A percentile compares a stretch with the other conserved stretches of the same genome.
phyloP scores from a whole-genome alignment of 2,329 filamentous ascomycete species.

The Colletotrichum gloeosporioides region DNA sequence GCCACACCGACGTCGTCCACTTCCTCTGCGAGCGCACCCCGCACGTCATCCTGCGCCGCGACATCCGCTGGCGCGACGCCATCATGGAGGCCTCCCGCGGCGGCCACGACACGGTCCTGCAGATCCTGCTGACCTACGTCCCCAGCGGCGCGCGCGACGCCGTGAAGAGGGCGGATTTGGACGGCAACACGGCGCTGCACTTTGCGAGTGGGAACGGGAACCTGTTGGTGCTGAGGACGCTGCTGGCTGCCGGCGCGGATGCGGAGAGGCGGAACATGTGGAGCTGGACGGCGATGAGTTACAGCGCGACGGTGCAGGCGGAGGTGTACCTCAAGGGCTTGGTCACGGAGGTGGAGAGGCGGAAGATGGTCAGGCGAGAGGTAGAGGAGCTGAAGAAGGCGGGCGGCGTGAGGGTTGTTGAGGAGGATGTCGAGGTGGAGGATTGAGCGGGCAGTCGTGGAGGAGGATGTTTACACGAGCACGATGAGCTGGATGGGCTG shows the following conservation, averaged over 20 bases:
- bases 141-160: conserved; percentile 59
- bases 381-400: conserved; percentile 43
- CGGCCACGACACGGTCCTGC: conserved; percentile 69
- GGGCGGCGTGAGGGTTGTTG: conserved; percentile 50
- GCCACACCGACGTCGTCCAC: conserved; percentile 76
- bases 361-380: conserved; percentile 48
- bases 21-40: conserved; percentile 71
- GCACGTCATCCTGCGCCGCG: conserved; percentile 66
- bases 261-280: conserved; percentile 74
- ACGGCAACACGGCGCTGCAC: conserved; percentile 87
- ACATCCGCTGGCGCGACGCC: conserved; percentile 73
- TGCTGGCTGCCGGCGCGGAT: conserved; percentile 81
- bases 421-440: conserved; percentile 30
- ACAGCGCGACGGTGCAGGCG: conserved; percentile 81
- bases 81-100: conserved; percentile 69
- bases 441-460: conserved; percentile 27
- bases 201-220: conserved; percentile 86
- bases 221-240: conserved; percentile 75
- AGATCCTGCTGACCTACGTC: conserved; percentile 67
- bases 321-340: conserved; percentile 85
- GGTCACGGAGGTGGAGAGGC: conserved; percentile 73
- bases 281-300: conserved; percentile 84
- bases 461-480: neutral
- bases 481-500: neutral
- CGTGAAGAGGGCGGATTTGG: conserved; percentile 65